A percentile compares a stretch with the other conserved stretches of the same genome.
These are phyloP conservation scores for Phytopythium montanum DNA, from an alignment of 352 stramenopile genomes.

Conservation along the genomic window DNA sequence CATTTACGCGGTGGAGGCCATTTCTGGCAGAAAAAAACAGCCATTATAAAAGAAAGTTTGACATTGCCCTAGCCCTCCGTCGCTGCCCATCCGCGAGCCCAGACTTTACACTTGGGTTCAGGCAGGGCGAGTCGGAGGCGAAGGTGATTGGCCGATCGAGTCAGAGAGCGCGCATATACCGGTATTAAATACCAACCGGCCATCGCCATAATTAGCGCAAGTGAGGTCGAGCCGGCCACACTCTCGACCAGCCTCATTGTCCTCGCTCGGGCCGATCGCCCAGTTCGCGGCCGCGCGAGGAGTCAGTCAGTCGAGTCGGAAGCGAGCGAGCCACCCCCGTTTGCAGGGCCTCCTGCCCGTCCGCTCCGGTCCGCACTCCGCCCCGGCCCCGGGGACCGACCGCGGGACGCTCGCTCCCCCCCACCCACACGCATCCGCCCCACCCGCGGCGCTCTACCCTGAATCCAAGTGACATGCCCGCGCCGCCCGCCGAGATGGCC, in stretches of 20 bases:
- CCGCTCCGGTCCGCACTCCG: too few relatives aligned
- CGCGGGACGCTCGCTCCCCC: background rate
- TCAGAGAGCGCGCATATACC: slow-evolving; percentile 1
- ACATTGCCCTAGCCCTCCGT: too few relatives aligned
- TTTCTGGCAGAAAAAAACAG: too few relatives aligned
- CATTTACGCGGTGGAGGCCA: too few relatives aligned
- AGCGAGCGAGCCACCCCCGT: too few relatives aligned
- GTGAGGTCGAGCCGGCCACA: background rate
- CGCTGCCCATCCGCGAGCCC: too few relatives aligned
- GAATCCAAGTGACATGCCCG: slow-evolving; percentile 3
- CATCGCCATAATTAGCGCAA: background rate
- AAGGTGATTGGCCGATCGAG: slow-evolving; percentile 4
- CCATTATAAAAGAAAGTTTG: too few relatives aligned
- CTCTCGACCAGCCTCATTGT: background rate
- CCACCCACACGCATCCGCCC: too few relatives aligned
- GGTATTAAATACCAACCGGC: background rate
- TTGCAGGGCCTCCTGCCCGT: background rate
- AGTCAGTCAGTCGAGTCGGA: slow-evolving; percentile 5
- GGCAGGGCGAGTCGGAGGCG: background rate
- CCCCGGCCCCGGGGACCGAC: too few relatives aligned
- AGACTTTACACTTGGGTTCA: too few relatives aligned
- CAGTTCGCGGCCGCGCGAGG: background rate
- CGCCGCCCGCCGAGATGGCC: slow-evolving; percentile 10
- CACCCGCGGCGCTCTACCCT: background rate
- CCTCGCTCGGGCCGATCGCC: background rate